Conservation (phyloP, 306 rosid species). For the Cicer arietinum region DNA sequence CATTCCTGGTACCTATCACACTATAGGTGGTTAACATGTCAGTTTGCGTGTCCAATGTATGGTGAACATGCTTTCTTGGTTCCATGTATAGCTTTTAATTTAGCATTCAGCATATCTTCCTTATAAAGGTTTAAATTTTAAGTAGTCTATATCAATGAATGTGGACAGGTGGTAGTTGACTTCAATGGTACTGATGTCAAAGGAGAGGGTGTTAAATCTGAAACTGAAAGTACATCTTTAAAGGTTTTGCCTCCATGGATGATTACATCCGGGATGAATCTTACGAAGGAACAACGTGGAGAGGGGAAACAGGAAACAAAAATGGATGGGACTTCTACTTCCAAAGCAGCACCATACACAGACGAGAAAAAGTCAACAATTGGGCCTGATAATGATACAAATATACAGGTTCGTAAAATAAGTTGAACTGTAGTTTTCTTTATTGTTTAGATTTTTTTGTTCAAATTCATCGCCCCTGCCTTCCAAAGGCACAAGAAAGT, state of each 20-base stretch:
- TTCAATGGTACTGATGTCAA: slow-evolving; percentile 72
- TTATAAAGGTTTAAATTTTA: slow-evolving; percentile 18
- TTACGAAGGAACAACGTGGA: slow-evolving; percentile 94
- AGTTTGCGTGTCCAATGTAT: not conserved
- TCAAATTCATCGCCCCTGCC: slow-evolving; percentile 18
- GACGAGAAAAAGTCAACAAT: slow-evolving; percentile 72
- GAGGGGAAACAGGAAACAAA: slow-evolving; percentile 75
- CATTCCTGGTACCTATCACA: slow-evolving; percentile 13
- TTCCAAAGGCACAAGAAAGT: not conserved
- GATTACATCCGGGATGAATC: slow-evolving; percentile 90
- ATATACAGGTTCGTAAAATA: slow-evolving; percentile 60
- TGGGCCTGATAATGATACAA: slow-evolving; percentile 58
- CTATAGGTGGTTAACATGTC: not conserved
- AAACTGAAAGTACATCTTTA: slow-evolving; percentile 54
- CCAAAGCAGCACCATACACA: slow-evolving; percentile 50
- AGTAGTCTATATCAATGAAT: slow-evolving; percentile 38
- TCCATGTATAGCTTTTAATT: slow-evolving; percentile 19
- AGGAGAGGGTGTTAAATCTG: slow-evolving; percentile 72
- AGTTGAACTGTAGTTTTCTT: slow-evolving; percentile 34
- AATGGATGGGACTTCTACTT: slow-evolving; percentile 65
- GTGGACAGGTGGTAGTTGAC: slow-evolving; percentile 81
- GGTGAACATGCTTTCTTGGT: not conserved
- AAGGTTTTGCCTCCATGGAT: slow-evolving; percentile 98
- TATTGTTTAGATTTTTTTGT: slow-evolving; percentile 25
- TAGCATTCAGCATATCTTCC: slow-evolving; percentile 27